A percentile compares a stretch with the other conserved stretches of the same genome.
Conservation (phyloP, 2,329 filamentous ascomycete genomes). For the Eurotiales sp. region DNA sequence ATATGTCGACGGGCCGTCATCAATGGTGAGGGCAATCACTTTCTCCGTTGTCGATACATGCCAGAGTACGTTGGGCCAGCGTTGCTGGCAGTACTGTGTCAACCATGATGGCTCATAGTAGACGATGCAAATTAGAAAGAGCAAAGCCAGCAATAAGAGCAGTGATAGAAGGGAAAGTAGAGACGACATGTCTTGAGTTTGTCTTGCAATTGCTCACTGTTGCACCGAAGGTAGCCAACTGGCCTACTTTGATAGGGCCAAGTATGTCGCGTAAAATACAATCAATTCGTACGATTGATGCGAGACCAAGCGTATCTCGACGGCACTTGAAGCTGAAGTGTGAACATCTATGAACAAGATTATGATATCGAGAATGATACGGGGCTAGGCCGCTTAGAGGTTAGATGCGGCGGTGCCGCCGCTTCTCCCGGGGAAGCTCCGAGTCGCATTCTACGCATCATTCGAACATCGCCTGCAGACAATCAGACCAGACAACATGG, state of each 20-base stretch:
- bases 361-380: too few relatives aligned
- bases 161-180: constrained; percentile 8
- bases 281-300: too few relatives aligned
- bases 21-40: constrained; percentile 77
- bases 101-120: constrained; percentile 76
- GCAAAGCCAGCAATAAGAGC: not conserved
- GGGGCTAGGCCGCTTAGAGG: too few relatives aligned
- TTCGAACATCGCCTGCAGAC: too few relatives aligned
- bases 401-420: not conserved
- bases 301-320: too few relatives aligned
- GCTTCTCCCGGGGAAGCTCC: constrained; percentile 4
- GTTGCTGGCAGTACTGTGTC: constrained; percentile 65
- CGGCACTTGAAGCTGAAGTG: too few relatives aligned
- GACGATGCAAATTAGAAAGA: constrained; percentile 57
- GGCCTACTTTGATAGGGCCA: too few relatives aligned
- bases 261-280: too few relatives aligned
- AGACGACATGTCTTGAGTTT: not conserved
- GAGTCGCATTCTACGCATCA: too few relatives aligned
- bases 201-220: too few relatives aligned
- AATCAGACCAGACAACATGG: constrained; percentile 40
- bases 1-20: constrained; percentile 74
- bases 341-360: too few relatives aligned
- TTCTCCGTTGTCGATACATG: constrained; percentile 56
- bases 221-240: too few relatives aligned
- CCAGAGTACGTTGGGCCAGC: constrained; percentile 77